Base-by-base conservation (phyloP, 2,329 filamentous ascomycete genomes). In the Zasmidium angulare region DNA sequence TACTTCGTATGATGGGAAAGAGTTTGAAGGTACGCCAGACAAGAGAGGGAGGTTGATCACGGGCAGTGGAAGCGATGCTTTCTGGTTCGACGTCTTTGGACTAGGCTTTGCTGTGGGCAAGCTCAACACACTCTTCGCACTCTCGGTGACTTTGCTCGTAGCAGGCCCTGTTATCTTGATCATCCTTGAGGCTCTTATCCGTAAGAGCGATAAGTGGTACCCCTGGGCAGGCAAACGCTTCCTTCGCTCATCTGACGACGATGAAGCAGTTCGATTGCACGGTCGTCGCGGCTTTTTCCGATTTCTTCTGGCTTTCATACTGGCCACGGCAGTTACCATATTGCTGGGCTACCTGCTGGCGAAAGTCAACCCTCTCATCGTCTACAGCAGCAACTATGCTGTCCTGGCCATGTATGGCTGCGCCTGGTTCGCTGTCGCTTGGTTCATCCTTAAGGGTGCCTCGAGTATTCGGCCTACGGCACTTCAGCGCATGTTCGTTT, bases 11-110 rank as follows among this genome's bases (percentile, higher is more conserved):
- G 86, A 83, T 0, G 87, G 85, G 58, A 78, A 83, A 49, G 81
- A 79, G 1, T 96, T 96, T 68, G 83, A 84, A 53, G 85, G 87
- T 3, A 76, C 79, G 17, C 77, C 81, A 6, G 79, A 82, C 57
- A 77, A 78, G 43, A 79, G 80, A 53, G 84, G 82, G 56, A 86
- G 87, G 67, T 84, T 89, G 1, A 81, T 84, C 63, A 89, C 87
- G 62, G 89, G 90, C 10, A 80, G 78, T 36, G 68, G 69, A 2
- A 72, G 65, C 43, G 80, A 85, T 60, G 90, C 87, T 26, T 91
- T 98, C 14, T 99, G 93, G 91, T 98, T 98, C 71, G 95, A 98
- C 71, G 76, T 98, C 7, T 93, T 96, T 65, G 95, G 93, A 47
- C 84, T 82, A 56, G 81, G 81, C 1, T 92, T 97, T 73, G 90